These are phyloP conservation scores for Primulina eburnea DNA, from an alignment of 257 asterid genomes.

Conservation along the genomic window DNA sequence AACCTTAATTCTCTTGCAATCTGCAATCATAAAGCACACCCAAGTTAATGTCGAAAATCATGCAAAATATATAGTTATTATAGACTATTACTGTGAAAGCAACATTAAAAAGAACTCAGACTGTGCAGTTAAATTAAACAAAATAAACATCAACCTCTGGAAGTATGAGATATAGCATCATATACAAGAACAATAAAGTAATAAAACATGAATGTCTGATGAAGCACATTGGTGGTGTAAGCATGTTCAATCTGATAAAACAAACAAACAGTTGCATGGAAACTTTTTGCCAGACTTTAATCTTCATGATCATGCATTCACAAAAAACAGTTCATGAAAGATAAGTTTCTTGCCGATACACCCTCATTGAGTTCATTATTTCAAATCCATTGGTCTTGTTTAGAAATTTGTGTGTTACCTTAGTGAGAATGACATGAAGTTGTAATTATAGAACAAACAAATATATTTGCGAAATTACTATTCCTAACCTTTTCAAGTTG, in stretches of 20 bases:
- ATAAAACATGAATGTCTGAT: constrained; percentile 15
- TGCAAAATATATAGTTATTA: constrained; percentile 3
- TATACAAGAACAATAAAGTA: constrained; percentile 4
- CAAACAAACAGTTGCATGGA: not conserved
- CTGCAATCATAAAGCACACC: constrained; percentile 43
- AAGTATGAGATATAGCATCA: constrained; percentile 21
- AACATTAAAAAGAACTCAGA: constrained; percentile 14
- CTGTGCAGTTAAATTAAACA: constrained; percentile 16
- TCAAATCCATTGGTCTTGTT: not conserved
- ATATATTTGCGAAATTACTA: not conserved
- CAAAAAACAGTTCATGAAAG: not conserved
- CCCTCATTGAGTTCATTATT: not conserved
- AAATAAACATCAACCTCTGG: constrained; percentile 8
- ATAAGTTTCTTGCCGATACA: not conserved
- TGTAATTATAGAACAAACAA: not conserved
- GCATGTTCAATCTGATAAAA: constrained; percentile 2
- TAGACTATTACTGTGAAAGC: constrained; percentile 6
- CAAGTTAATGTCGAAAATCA: constrained; percentile 22
- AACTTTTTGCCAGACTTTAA: not conserved
- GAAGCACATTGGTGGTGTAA: constrained; percentile 7
- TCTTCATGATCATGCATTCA: constrained; percentile 11
- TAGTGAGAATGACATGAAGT: not conserved
- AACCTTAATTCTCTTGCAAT: constrained; percentile 95
- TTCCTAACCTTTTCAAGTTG: not conserved
- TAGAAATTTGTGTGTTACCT: not conserved